Evolutionary conservation across 23 red algal genomes (phyloP).

Genomic region (Cyanidioschyzon merolae): DNA sequence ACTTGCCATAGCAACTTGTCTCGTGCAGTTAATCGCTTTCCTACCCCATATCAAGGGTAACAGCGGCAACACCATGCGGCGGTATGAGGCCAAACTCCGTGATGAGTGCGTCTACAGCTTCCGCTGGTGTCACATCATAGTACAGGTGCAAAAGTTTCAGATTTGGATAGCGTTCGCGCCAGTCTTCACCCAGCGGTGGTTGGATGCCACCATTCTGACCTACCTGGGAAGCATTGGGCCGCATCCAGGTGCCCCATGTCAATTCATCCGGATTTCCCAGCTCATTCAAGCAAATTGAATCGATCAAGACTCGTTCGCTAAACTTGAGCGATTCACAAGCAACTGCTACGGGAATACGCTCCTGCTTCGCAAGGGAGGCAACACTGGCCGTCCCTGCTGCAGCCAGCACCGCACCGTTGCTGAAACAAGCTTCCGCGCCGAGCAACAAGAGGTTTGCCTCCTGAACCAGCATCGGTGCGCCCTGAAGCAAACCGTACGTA

Average conservation of each 20-base stretch:
- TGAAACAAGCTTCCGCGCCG: slow-evolving; percentile 28
- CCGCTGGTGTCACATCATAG: slow-evolving; percentile 36
- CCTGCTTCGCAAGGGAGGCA: slow-evolving; percentile 23
- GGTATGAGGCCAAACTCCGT: slow-evolving; percentile 35
- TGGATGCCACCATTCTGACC: not conserved
- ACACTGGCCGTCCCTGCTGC: slow-evolving; percentile 24
- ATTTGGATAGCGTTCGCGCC: not conserved
- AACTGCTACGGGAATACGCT: slow-evolving; percentile 31
- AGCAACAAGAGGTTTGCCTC: slow-evolving; percentile 22
- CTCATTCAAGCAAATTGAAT: slow-evolving; percentile 38
- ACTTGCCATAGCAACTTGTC: no score
- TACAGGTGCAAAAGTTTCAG: slow-evolving; percentile 30
- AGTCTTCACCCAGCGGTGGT: not conserved
- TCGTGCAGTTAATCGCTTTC: no score
- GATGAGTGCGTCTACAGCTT: slow-evolving; percentile 30
- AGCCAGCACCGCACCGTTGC: slow-evolving; percentile 32
- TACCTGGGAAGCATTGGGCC: not conserved
- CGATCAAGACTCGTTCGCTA: slow-evolving; percentile 24
- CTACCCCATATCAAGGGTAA: slow-evolving; percentile 18
- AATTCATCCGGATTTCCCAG: slow-evolving; percentile 26
- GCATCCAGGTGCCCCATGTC: not conserved
- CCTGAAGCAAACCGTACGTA: slow-evolving; percentile 25
- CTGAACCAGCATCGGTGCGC: slow-evolving; percentile 5
- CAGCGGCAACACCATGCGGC: slow-evolving; percentile 17
- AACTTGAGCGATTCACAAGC: slow-evolving; percentile 36